Percentiles rank a stretch among this genome's conserved stretches.
Conservation (phyloP, 2,329 filamentous ascomycete genomes). For the Phyllosticta citriasiana region DNA sequence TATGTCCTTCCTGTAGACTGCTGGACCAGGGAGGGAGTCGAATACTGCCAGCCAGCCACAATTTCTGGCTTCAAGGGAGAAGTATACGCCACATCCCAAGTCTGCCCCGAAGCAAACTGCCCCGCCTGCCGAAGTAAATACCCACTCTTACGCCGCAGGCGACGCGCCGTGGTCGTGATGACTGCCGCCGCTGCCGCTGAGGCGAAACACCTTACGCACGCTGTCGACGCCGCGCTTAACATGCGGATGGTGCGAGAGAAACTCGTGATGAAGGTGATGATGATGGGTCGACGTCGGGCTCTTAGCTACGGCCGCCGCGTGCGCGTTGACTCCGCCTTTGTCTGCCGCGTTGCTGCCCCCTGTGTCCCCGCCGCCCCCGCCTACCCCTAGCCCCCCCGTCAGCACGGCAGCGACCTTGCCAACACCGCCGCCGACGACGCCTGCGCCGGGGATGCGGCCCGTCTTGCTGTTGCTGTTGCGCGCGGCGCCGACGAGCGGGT, state of each 20-base stretch:
- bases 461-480: slow-evolving; percentile 14
- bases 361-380: neutral
- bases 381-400: slow-evolving; percentile 1
- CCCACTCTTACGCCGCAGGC: neutral
- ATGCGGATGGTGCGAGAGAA: slow-evolving; percentile 29
- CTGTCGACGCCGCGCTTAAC: slow-evolving; percentile 35
- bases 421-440: slow-evolving; percentile 7
- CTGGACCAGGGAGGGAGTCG: no score
- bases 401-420: slow-evolving; percentile 7
- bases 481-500: slow-evolving; percentile 26
- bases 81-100: no score
- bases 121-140: no score
- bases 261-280: slow-evolving; percentile 15
- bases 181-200: slow-evolving; percentile 16
- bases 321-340: neutral
- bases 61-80: no score
- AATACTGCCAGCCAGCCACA: no score
- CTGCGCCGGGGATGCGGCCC: slow-evolving; percentile 22
- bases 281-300: neutral
- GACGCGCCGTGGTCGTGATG: neutral
- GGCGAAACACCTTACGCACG: slow-evolving; percentile 34
- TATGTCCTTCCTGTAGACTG: no score
- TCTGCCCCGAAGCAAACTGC: no score
- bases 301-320: slow-evolving; percentile 10
- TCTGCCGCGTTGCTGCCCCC: neutral